Base-by-base conservation (phyloP, 2,329 filamentous ascomycete species). In the Sporothrix inflata region DNA sequence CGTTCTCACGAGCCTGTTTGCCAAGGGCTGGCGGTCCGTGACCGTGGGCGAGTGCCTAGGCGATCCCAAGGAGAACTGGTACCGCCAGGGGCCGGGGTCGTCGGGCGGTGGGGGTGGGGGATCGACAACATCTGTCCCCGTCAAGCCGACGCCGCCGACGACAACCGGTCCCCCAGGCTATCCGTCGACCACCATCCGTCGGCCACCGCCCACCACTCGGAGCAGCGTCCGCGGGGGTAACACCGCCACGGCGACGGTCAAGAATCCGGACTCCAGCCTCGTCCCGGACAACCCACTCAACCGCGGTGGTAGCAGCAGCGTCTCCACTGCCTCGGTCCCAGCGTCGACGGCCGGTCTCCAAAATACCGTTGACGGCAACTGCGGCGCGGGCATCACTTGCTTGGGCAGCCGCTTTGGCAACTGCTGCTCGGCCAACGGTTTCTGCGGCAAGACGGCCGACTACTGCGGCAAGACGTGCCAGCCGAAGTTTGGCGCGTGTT, bases 1-100 rank as follows among this genome's bases (percentile, higher is more conserved):
- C 76, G 79, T 85, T 69, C 77, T 85, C 38, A 76, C 78, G 24
- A 80, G 80, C 30, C 80, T 88, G 14, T 80, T 81, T 67, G 75
- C 75, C 5, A 79, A 82, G 45, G 85, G 85, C 1, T 84, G 82
- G 73, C 76, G 77, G 60, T 82, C 83, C 70, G 86, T 88, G 47
- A 86, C 86, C 4, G 84, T 88, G 5, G 87, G 87, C 3, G 82
- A 88, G 75, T 89, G 87, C 75, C 80, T 89, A 16, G 85, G 84
- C 19, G 86, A 89, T 74, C 79, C 85, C 19, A 74, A 76, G 3
- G 80, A 79, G 66, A 83, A 84, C 76, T 89, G 87, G 87, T 89
- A 89, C 77, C 85, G 87, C 47, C 55, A 42, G 16, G 70, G 69
- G 0, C 51, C 63, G 3, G 51, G 49, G n/a, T 61, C 57, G 3